These are phyloP conservation scores for Morella rubra DNA, from an alignment of 306 rosid species.

Conservation along the genomic window DNA sequence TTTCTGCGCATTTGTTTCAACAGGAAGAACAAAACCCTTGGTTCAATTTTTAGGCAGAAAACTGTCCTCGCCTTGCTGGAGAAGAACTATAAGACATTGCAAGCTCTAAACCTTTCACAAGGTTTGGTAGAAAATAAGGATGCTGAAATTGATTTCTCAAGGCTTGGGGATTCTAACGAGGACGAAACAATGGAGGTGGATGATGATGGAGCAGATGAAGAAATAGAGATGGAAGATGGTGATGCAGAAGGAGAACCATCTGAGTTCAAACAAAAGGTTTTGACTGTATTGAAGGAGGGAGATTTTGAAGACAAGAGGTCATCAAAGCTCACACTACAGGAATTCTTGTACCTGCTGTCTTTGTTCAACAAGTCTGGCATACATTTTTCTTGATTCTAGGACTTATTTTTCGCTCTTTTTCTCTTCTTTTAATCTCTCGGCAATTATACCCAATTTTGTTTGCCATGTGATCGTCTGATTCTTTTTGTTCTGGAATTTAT, in stretches of 20 bases:
- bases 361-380: slow-evolving; percentile 81
- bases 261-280: slow-evolving; percentile 79
- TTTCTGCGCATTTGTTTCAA: slow-evolving; percentile 78
- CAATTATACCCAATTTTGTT: slow-evolving; percentile 22
- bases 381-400: slow-evolving; percentile 57
- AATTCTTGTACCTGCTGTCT: slow-evolving; percentile 70
- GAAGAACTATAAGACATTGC: slow-evolving; percentile 77
- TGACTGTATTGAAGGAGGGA: slow-evolving; percentile 68
- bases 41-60: slow-evolving; percentile 84
- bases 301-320: slow-evolving; percentile 89
- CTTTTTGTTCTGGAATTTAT: not conserved
- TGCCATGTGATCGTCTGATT: not conserved
- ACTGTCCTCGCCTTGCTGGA: slow-evolving; percentile 71
- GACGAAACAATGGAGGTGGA: slow-evolving; percentile 54
- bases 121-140: slow-evolving; percentile 36
- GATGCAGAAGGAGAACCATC: slow-evolving; percentile 57
- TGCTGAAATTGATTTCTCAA: slow-evolving; percentile 33
- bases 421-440: not conserved
- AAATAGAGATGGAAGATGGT: slow-evolving; percentile 59
- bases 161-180: slow-evolving; percentile 37
- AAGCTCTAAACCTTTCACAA: slow-evolving; percentile 46
- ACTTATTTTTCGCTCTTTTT: not conserved
- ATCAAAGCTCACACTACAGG: slow-evolving; percentile 77
- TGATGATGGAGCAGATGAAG: slow-evolving; percentile 52
- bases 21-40: slow-evolving; percentile 92